Evolutionary conservation across 371 early-diverging fungal genomes (phyloP).

Genomic region (Mucor velutinosus): DNA sequence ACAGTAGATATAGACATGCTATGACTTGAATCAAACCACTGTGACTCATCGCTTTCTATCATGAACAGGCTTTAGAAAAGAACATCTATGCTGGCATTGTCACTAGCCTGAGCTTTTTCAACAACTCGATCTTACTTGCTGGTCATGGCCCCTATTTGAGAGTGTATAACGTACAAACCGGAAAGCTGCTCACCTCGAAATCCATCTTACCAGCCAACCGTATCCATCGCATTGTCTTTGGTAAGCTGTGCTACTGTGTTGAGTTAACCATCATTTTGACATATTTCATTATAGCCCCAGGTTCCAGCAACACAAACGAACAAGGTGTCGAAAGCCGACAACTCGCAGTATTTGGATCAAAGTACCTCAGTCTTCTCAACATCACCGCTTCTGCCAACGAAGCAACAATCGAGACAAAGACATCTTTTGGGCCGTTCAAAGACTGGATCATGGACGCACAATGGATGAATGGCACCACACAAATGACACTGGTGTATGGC

Average conservation of each 20-base stretch:
- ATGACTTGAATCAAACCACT: not conserved
- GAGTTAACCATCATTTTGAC: too few species aligned
- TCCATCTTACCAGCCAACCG: conserved; percentile 49
- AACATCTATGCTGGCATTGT: conserved; percentile 55
- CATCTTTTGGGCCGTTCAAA: conserved; percentile 37
- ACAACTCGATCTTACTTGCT: conserved; percentile 52
- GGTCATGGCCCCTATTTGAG: conserved; percentile 67
- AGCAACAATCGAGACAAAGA: conserved; percentile 10
- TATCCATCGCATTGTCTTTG: conserved; percentile 60
- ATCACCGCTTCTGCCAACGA: conserved; percentile 11
- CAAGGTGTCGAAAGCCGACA: conserved; percentile 13
- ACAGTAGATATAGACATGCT: not conserved
- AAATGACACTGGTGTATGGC: conserved; percentile 70
- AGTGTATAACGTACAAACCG: conserved; percentile 52
- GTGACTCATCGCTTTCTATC: not conserved
- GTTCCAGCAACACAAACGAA: not conserved
- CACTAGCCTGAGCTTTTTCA: conserved; percentile 59
- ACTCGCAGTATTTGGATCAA: conserved; percentile 48
- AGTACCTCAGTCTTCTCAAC: conserved; percentile 33
- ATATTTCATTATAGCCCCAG: not conserved
- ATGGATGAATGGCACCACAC: conserved; percentile 50
- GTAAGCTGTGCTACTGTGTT: conserved; percentile 27
- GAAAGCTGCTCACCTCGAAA: conserved; percentile 38
- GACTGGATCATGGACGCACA: conserved; percentile 79
- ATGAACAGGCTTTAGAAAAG: conserved; percentile 28